phyloP scores from a whole-genome alignment of 148 eudicot genomes.

The Rhododendron simsii region DNA sequence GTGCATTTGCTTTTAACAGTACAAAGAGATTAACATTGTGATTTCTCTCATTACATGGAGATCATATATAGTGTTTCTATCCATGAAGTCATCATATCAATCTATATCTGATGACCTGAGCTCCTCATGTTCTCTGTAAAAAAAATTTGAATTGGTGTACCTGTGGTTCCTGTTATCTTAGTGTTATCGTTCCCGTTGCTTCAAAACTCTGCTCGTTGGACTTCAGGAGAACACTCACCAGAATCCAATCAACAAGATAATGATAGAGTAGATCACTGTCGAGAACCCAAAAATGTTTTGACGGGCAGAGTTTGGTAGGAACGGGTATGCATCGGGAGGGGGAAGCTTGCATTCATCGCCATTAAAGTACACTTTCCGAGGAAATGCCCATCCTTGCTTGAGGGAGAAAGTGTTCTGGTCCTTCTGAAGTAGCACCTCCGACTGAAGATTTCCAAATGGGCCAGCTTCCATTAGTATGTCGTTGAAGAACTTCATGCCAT shows the following conservation, averaged over 20 bases:
- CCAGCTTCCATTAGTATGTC: slow-evolving; percentile 82
- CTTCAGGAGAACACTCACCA: slow-evolving; percentile 7
- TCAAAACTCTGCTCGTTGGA: slow-evolving; percentile 15
- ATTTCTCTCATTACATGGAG: not conserved
- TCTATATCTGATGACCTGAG: not conserved
- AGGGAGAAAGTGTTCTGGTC: slow-evolving; percentile 63
- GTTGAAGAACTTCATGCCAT: slow-evolving; percentile 73
- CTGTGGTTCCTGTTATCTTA: slow-evolving; percentile 3
- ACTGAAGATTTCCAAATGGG: slow-evolving; percentile 64
- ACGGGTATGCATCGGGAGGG: slow-evolving; percentile 64
- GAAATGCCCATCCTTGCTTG: slow-evolving; percentile 84
- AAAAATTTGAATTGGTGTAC: slow-evolving; percentile 10
- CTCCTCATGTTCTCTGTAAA: not conserved
- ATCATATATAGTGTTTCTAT: not conserved
- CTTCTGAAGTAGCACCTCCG: slow-evolving; percentile 70
- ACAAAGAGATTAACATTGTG: not conserved
- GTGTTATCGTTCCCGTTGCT: not conserved
- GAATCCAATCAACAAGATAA: slow-evolving; percentile 16
- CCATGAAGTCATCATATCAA: slow-evolving; percentile 2
- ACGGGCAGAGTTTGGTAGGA: slow-evolving; percentile 50
- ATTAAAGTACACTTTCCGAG: slow-evolving; percentile 75
- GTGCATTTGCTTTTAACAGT: not conserved
- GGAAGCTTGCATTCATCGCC: slow-evolving; percentile 85
- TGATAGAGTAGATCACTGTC: slow-evolving; percentile 5
- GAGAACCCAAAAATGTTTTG: slow-evolving; percentile 13